Evolutionary conservation across 306 rosid genomes (phyloP).

Genomic region (Mucuna pruriens): DNA sequence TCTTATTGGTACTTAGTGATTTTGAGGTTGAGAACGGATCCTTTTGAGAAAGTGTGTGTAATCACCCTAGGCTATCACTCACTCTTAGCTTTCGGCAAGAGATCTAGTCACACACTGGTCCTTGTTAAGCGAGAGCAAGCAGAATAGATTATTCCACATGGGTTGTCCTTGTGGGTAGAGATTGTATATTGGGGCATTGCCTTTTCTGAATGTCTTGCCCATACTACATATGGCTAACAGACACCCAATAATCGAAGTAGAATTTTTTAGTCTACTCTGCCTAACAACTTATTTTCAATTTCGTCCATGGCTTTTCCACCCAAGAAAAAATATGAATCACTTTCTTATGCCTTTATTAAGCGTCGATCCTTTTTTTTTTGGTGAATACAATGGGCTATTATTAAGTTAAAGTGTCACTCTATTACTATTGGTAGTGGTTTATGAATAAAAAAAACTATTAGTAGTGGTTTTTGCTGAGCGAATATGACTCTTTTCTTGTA

Average conservation of each 20-base stretch:
- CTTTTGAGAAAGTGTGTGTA: background rate
- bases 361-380: no score
- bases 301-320: background rate
- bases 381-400: no score
- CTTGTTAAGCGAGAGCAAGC: slow-evolving; percentile 47
- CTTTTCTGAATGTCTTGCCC: background rate
- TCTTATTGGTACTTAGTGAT: background rate
- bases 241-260: background rate
- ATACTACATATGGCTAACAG: background rate
- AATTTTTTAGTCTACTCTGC: background rate
- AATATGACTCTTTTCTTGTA: slow-evolving; percentile 32
- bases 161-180: slow-evolving; percentile 44
- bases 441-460: slow-evolving; percentile 27
- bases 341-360: slow-evolving; percentile 9
- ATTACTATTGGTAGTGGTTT: slow-evolving; percentile 38
- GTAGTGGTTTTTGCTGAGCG: slow-evolving; percentile 47
- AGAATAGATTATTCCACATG: slow-evolving; percentile 60
- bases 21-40: slow-evolving; percentile 1
- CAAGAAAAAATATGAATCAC: background rate
- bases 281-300: background rate
- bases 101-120: slow-evolving; percentile 54
- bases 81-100: slow-evolving; percentile 56
- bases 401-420: background rate
- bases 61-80: slow-evolving; percentile 17
- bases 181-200: background rate